A percentile compares a stretch with the other conserved stretches of the same genome.
These are phyloP conservation scores for Trifolium dubium DNA, from an alignment of 306 rosid genomes.

Conservation along the genomic window DNA sequence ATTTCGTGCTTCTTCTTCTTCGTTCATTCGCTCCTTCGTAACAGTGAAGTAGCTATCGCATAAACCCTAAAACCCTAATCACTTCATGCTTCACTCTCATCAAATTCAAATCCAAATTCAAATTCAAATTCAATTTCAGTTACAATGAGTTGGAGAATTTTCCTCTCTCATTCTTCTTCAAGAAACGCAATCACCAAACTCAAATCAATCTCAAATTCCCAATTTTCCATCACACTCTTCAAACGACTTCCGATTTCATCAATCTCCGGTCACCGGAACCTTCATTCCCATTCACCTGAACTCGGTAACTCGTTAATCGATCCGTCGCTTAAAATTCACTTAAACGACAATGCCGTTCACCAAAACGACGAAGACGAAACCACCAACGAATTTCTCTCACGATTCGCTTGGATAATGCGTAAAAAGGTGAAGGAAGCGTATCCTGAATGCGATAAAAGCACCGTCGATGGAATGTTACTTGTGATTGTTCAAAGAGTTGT, in stretches of 20 bases:
- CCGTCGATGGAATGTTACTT: constrained; percentile 68
- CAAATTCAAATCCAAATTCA: background rate
- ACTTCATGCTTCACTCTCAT: background rate
- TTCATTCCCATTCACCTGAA: constrained; percentile 45
- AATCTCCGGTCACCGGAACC: constrained; percentile 27
- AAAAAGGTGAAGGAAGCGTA: constrained; percentile 55
- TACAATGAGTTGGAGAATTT: constrained; percentile 57
- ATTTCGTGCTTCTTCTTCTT: background rate
- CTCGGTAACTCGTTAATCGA: constrained; percentile 36
- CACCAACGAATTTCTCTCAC: constrained; percentile 72
- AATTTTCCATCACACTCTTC: constrained; percentile 28
- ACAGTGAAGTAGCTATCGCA: background rate
- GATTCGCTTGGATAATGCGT: constrained; percentile 82
- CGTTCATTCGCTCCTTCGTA: background rate
- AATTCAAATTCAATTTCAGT: background rate
- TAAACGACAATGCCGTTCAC: background rate
- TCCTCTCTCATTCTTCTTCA: constrained; percentile 40
- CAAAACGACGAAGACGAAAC: constrained; percentile 49
- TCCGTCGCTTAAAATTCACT: constrained; percentile 13
- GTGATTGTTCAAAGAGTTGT: constrained; percentile 64
- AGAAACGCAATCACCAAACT: constrained; percentile 43
- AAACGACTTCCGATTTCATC: constrained; percentile 27
- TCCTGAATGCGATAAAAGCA: constrained; percentile 59
- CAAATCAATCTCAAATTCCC: constrained; percentile 45
- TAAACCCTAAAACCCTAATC: constrained; percentile 46